A percentile compares a stretch with the other conserved stretches of the same genome.
These are phyloP conservation scores for Pouteria glomerata DNA, from an alignment of 148 eudicot species.

Conservation along the genomic window DNA sequence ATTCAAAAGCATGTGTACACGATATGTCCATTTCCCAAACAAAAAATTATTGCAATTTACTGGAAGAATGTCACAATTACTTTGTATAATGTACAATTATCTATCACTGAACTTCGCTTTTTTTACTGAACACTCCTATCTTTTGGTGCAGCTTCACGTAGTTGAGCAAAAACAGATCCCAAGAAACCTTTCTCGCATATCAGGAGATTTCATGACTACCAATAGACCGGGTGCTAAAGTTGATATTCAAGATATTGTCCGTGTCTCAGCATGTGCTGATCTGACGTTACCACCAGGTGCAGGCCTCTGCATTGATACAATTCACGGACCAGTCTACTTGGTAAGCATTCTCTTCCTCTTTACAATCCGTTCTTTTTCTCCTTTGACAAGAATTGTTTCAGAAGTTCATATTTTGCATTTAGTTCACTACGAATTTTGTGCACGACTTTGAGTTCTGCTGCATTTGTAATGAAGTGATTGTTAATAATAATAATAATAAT, in stretches of 20 bases:
- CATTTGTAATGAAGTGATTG: too few relatives aligned
- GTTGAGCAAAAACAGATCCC: slow-evolving; percentile 46
- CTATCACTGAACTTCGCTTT: neutral
- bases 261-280: slow-evolving; percentile 85
- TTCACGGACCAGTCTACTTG: slow-evolving; percentile 68
- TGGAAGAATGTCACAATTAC: neutral
- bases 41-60: neutral
- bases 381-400: neutral
- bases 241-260: slow-evolving; percentile 62
- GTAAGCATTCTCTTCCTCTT: slow-evolving; percentile 35
- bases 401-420: neutral
- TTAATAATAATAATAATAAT: too few relatives aligned
- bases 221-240: slow-evolving; percentile 51
- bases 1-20: too few relatives aligned
- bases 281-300: slow-evolving; percentile 93
- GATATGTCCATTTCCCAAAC: neutral
- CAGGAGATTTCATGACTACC: slow-evolving; percentile 30
- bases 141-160: slow-evolving; percentile 48
- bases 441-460: too few relatives aligned
- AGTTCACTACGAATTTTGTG: neutral
- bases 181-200: slow-evolving; percentile 52
- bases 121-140: neutral
- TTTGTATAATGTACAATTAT: neutral
- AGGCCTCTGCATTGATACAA: slow-evolving; percentile 75
- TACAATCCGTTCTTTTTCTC: neutral